Evolutionary conservation across 2,329 filamentous ascomycete species (phyloP).

Genomic region (Sclerotinia subarctica): DNA sequence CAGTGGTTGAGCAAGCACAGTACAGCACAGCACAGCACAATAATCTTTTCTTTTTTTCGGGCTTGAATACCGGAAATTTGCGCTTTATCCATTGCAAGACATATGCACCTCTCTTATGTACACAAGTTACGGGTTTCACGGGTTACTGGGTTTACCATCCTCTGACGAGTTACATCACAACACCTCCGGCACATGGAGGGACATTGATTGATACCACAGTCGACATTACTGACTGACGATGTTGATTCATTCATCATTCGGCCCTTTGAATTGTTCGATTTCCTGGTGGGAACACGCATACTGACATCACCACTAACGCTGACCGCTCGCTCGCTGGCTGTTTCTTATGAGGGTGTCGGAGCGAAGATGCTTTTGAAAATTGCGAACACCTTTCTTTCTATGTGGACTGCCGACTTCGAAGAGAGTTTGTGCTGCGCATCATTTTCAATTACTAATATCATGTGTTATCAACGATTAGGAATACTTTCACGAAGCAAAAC

Average conservation of each 20-base stretch:
- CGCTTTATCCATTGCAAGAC: not conserved
- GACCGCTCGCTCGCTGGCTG: constrained; percentile 60
- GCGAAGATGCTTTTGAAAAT: constrained; percentile 4
- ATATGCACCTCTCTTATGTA: constrained; percentile 3
- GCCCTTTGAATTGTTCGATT: not conserved
- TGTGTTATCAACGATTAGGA: constrained; percentile 67
- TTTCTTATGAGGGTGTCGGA: constrained; percentile 29
- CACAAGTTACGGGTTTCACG: not conserved
- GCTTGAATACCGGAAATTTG: not conserved
- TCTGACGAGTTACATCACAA: not conserved
- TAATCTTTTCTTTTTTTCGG: constrained; percentile 12
- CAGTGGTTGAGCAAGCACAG: constrained; percentile 44
- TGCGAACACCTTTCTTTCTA: constrained; percentile 31
- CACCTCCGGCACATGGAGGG: not conserved
- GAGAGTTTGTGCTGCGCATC: constrained; percentile 35
- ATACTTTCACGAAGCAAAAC: constrained; percentile 75
- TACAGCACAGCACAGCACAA: constrained; percentile 37
- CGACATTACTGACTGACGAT: not conserved
- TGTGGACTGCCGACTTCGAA: constrained; percentile 34
- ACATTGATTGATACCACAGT: not conserved
- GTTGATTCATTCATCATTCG: not conserved
- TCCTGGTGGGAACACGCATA: not conserved
- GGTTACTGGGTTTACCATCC: not conserved
- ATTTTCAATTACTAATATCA: constrained; percentile 63
- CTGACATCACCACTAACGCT: constrained; percentile 44